A percentile compares a stretch with the other conserved stretches of the same genome.
phyloP scores from a whole-genome alignment of 169 alveolate species.

The Plasmodium fragile region DNA sequence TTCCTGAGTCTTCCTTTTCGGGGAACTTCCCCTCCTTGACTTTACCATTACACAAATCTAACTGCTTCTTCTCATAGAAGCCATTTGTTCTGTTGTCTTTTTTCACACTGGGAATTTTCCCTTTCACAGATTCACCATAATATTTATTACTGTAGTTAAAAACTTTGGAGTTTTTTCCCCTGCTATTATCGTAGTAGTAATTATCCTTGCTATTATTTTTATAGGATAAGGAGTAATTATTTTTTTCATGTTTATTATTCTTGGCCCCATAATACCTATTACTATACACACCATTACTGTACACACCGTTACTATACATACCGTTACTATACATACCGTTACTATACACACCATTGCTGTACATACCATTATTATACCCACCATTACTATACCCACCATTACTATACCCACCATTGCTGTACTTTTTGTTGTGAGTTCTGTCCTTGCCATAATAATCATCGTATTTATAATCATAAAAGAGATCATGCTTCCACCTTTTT shows the following conservation, averaged over 20 bases:
- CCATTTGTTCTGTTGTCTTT: neutral
- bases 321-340: neutral
- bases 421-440: neutral
- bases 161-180: neutral
- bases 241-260: slow-evolving; percentile 24
- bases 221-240: slow-evolving; percentile 1
- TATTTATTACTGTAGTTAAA: slow-evolving; percentile 16
- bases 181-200: slow-evolving; percentile 8
- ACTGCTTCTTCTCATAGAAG: neutral
- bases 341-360: neutral
- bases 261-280: slow-evolving; percentile 28
- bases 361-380: neutral
- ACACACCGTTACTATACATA: neutral
- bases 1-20: neutral
- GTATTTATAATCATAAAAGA: slow-evolving; percentile 66
- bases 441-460: slow-evolving; percentile 41
- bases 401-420: neutral
- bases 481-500: slow-evolving; percentile 71
- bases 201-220: slow-evolving; percentile 36
- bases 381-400: neutral
- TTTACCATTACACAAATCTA: neutral
- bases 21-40: neutral
- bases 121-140: slow-evolving; percentile 1
- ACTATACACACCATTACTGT: neutral
- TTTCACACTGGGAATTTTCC: neutral